These are phyloP conservation scores for Metschnikowia bowlesiae DNA, from an alignment of 805 yeast genomes.

Conservation along the genomic window DNA sequence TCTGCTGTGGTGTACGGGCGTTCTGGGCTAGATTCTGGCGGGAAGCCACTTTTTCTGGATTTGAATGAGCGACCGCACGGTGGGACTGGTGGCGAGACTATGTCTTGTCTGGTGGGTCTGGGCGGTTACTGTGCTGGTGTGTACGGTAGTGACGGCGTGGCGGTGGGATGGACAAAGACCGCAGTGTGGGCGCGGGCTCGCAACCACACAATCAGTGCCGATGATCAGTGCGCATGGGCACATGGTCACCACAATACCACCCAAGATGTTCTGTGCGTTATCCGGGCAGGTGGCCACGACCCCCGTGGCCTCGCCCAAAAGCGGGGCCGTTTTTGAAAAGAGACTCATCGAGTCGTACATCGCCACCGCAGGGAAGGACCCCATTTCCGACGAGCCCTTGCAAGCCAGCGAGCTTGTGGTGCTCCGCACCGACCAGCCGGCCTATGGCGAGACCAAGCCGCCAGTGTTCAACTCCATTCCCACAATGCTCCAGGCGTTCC, in stretches of 20 bases:
- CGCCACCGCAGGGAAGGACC: slow-evolving; percentile 65
- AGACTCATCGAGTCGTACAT: slow-evolving; percentile 58
- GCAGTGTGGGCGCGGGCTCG: not conserved
- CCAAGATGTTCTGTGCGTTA: slow-evolving; percentile 29
- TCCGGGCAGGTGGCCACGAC: slow-evolving; percentile 67
- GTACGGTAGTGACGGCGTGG: not conserved
- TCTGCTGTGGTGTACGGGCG: too few species aligned
- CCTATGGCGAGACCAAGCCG: slow-evolving; percentile 35
- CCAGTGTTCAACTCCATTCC: slow-evolving; percentile 70
- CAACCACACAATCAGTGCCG: not conserved
- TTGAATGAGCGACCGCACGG: too few species aligned
- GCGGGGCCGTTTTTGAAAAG: slow-evolving; percentile 68
- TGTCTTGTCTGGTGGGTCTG: too few species aligned
- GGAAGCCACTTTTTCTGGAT: too few species aligned
- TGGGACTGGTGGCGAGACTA: too few species aligned
- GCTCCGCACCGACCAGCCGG: slow-evolving; percentile 12
- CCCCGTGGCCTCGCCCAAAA: slow-evolving; percentile 74
- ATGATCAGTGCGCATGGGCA: not conserved
- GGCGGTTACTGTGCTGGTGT: too few species aligned
- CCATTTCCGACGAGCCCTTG: slow-evolving; percentile 63
- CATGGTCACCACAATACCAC: not conserved
- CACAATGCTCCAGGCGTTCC: slow-evolving; percentile 65
- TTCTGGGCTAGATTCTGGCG: too few species aligned
- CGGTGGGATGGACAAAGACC: too few species aligned
- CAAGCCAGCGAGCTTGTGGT: slow-evolving; percentile 46